Base-by-base conservation (phyloP, 805 yeast genomes). In the Cyberlindnera euphorbiae region DNA sequence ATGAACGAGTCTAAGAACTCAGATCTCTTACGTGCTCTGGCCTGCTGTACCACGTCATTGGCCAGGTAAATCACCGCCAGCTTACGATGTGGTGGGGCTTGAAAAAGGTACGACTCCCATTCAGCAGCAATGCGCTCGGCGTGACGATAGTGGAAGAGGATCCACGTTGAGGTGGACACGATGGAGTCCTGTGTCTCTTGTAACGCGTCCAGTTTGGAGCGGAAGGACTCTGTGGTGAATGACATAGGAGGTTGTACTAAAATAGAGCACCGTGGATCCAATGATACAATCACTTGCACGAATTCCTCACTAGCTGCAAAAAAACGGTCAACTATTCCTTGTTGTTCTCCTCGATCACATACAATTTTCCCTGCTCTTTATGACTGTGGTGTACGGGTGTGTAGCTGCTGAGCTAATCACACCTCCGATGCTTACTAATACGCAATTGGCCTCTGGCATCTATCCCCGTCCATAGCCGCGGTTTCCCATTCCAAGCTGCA, bases 1-100 rank as follows among this genome's bases (percentile, higher is more conserved):
- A 75, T 67, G 58, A 83, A 86, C 3, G 76, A 79, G 8, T 58
- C 61, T 4, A 80, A 58, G 45, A 81, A 79, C 32, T 76, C 84
- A 4, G 62, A 61, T 49, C 73, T 76, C 41, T 73, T 67, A 48
- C 77, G 75, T 23, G 80, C 77, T 40, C 79, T 68, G 4, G 88
- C 76, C 53, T 82, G 82, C 58, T 86, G 96, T 1, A 85, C 81
- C 16, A 86, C 79, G 46, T 86, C 96, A 56, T 86, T 86, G 34
- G 82, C 80, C 11, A 86, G 63, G 51, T 86, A 86, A 17, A 86
- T 66, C 38, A 82, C 59, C 2, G 81, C 68, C 34, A 81, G 65
- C 41, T 69, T 71, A 48, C 71, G 67, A 33, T 59, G 58, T n/a
- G 52, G 46, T 13, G 66, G 61, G 5, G 61, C 58, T 6, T 48